Conservation (phyloP, 176 grass and related monocot species). For the Oryza glumipatula region DNA sequence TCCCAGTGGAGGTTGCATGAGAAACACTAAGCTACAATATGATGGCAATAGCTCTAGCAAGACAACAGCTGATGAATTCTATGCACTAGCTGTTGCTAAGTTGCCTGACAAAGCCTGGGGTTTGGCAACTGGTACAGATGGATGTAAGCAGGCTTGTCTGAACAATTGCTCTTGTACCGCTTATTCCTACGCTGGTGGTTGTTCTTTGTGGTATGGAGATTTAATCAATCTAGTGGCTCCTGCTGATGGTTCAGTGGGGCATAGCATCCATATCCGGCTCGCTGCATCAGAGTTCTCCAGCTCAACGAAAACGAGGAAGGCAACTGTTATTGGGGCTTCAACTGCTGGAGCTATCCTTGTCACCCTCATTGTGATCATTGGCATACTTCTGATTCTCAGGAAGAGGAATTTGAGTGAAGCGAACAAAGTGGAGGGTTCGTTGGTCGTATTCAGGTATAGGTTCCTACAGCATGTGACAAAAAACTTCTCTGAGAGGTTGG, state of each 20-base stretch:
- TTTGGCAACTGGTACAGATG: neutral
- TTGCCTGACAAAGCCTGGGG: slow-evolving; percentile 13
- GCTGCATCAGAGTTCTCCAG: slow-evolving; percentile 24
- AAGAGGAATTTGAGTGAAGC: neutral
- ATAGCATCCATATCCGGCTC: neutral
- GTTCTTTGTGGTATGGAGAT: slow-evolving; percentile 43
- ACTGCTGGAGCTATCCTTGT: neutral
- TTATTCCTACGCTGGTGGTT: slow-evolving; percentile 14
- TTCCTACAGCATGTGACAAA: neutral
- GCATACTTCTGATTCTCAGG: neutral
- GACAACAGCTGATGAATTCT: slow-evolving; percentile 15
- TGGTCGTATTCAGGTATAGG: neutral
- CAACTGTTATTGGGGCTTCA: neutral
- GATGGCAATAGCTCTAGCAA: neutral
- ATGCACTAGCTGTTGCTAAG: slow-evolving; percentile 15
- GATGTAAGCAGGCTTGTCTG: slow-evolving; percentile 13
- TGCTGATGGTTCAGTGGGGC: neutral
- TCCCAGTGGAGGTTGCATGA: neutral
- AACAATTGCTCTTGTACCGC: slow-evolving; percentile 31
- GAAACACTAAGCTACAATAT: slow-evolving; percentile 4
- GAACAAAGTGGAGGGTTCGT: neutral
- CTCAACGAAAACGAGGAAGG: neutral
- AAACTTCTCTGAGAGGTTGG: neutral
- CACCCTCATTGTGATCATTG: neutral
- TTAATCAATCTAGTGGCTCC: slow-evolving; percentile 29